These are phyloP conservation scores for Tylopilus subfusipes DNA, from an alignment of 768 basidiomycete genomes.

Conservation along the genomic window DNA sequence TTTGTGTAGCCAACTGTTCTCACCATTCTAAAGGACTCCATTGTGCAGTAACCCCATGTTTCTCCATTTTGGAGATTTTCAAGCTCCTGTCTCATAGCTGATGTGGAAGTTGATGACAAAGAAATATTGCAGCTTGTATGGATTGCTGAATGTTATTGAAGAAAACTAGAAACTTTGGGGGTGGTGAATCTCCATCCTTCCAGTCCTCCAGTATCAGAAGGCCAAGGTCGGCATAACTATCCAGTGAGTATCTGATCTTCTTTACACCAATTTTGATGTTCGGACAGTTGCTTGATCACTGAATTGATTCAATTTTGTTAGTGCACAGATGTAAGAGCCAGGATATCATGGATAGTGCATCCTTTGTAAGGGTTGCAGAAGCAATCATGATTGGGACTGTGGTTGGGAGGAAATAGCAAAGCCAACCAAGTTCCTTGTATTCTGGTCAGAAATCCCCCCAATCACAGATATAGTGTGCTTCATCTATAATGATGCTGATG, in stretches of 20 bases:
- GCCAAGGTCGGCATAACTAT: not conserved
- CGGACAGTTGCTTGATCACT: not conserved
- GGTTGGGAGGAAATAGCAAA: not conserved
- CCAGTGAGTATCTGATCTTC: not conserved
- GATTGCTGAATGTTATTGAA: not conserved
- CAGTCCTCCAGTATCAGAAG: not conserved
- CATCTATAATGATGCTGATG: too few species aligned
- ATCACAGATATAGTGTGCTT: not conserved
- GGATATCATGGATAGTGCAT: too few species aligned
- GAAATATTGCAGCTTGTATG: not conserved
- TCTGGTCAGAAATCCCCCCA: not conserved
- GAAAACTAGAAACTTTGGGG: not conserved
- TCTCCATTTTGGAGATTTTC: not conserved
- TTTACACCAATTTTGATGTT: not conserved
- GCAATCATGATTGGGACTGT: not conserved
- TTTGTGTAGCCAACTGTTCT: too few species aligned
- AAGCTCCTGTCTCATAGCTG: not conserved
- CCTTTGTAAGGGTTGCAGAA: too few species aligned
- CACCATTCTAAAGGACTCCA: not conserved
- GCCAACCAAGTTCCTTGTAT: not conserved
- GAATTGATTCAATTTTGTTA: not conserved
- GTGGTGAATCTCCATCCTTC: not conserved
- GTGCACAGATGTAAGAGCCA: too few species aligned
- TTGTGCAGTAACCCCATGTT: not conserved
- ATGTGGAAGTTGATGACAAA: not conserved